Conservation (phyloP, 345 rosid genomes). For the Rubroshorea leprosula region DNA sequence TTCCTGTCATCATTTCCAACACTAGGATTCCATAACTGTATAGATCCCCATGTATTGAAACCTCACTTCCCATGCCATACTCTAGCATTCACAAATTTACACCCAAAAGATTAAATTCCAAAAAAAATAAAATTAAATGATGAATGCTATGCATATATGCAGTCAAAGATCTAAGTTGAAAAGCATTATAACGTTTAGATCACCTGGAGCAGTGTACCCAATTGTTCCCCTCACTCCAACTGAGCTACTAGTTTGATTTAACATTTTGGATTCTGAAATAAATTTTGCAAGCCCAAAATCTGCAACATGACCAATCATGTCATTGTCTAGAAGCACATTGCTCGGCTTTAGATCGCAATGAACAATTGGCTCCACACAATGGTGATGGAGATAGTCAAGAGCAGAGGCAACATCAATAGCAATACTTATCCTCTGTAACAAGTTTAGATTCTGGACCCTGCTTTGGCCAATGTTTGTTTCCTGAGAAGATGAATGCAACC, state of each 20-base stretch:
- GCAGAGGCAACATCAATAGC: constrained; percentile 13
- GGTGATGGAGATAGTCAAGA: constrained; percentile 1
- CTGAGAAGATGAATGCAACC: constrained; percentile 3
- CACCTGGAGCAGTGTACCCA: too few relatives aligned
- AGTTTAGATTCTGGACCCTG: constrained; percentile 12
- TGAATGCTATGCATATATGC: background rate
- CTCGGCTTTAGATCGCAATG: constrained; percentile 9
- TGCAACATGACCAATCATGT: background rate
- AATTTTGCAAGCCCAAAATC: constrained; percentile 9
- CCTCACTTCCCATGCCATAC: constrained; percentile 12
- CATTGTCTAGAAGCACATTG: constrained; percentile 3
- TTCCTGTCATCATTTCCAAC: too few relatives aligned
- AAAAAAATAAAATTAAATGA: background rate
- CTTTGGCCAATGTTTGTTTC: constrained; percentile 19
- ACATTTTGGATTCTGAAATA: background rate
- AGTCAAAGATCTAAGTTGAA: background rate
- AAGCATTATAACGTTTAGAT: rapidly evolving
- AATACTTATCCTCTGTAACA: constrained; percentile 1
- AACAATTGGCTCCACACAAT: background rate
- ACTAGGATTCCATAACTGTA: too few relatives aligned
- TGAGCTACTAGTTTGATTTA: background rate
- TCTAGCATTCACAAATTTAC: background rate
- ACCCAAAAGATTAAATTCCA: background rate
- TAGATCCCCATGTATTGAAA: too few relatives aligned
- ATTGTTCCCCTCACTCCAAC: background rate